A percentile compares a stretch with the other conserved stretches of the same genome.
Evolutionary conservation across 2,329 filamentous ascomycete genomes (phyloP).

Genomic region (Colletotrichum camelliae): DNA sequence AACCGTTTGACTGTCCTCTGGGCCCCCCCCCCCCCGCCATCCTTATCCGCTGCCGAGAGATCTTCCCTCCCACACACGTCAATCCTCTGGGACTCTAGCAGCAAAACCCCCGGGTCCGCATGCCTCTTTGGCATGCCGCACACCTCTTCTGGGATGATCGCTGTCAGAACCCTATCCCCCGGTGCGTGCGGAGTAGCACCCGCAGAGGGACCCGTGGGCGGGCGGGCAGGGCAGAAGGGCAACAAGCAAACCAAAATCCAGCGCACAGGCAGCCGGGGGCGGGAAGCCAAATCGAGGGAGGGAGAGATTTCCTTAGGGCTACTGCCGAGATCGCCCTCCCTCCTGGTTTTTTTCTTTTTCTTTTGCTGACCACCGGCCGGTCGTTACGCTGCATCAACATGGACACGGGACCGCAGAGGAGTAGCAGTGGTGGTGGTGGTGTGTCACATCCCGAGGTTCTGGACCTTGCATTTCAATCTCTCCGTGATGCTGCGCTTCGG

Average conservation of each 20-base stretch:
- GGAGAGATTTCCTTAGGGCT: neutral
- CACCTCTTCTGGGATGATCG: conserved; percentile 9
- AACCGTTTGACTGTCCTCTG: neutral
- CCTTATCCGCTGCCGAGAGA: neutral
- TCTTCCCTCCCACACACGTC: neutral
- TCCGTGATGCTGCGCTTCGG: neutral
- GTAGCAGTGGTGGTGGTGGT: neutral
- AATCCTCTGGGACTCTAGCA: neutral
- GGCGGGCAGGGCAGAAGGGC: neutral
- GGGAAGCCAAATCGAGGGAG: neutral
- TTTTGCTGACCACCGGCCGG: neutral
- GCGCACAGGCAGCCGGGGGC: neutral
- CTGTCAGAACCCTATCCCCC: conserved; percentile 17
- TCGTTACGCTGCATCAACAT: neutral
- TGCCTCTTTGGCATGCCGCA: conserved; percentile 8
- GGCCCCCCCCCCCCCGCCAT: neutral
- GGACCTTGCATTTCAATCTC: neutral
- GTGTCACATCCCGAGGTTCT: conserved; percentile 10
- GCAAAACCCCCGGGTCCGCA: conserved; percentile 5
- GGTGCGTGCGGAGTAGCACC: neutral
- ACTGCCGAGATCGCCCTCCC: neutral
- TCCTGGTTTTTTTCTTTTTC: too few relatives aligned
- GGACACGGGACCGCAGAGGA: neutral
- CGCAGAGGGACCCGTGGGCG: neutral
- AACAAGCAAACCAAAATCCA: neutral